These are phyloP conservation scores for Thraustochytrium striatum DNA, from an alignment of 352 stramenopile genomes.

Conservation along the genomic window DNA sequence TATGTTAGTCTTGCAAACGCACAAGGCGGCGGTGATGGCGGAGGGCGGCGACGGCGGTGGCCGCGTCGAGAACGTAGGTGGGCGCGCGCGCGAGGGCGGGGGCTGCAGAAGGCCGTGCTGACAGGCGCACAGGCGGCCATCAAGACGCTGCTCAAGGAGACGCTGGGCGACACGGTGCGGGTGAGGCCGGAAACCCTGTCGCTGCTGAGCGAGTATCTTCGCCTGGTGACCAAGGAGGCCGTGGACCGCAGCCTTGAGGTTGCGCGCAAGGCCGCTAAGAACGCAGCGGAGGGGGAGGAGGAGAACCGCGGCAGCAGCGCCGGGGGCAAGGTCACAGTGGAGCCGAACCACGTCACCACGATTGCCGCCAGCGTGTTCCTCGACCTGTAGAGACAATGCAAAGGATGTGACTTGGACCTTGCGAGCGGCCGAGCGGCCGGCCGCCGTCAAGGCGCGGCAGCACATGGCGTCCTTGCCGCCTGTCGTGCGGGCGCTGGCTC, in stretches of 20 bases:
- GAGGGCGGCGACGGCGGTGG: too few species aligned
- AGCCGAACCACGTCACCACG: not conserved
- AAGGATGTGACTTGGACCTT: too few species aligned
- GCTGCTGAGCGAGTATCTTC: conserved; percentile 22
- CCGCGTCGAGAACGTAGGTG: too few species aligned
- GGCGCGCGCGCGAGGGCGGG: too few species aligned
- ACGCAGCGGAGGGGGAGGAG: not conserved
- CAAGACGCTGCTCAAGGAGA: not conserved
- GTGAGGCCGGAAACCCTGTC: conserved; percentile 1
- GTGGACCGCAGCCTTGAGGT: conserved; percentile 26
- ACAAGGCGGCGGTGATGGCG: too few species aligned
- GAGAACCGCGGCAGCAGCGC: not conserved
- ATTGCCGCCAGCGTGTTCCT: not conserved
- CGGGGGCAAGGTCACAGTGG: not conserved
- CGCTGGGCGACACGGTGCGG: not conserved
- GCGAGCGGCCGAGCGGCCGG: too few species aligned
- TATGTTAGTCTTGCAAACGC: too few species aligned
- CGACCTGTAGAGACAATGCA: not conserved
- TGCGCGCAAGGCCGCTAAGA: not conserved
- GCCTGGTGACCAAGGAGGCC: conserved; percentile 16
- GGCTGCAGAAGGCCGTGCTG: too few species aligned
- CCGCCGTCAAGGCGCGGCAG: too few species aligned
- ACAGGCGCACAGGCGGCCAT: not conserved
- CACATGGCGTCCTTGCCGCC: too few species aligned
- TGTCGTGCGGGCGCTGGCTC: too few species aligned